Base-by-base conservation (phyloP, 352 stramenopile genomes). In the Ochromonadaceae sp. region DNA sequence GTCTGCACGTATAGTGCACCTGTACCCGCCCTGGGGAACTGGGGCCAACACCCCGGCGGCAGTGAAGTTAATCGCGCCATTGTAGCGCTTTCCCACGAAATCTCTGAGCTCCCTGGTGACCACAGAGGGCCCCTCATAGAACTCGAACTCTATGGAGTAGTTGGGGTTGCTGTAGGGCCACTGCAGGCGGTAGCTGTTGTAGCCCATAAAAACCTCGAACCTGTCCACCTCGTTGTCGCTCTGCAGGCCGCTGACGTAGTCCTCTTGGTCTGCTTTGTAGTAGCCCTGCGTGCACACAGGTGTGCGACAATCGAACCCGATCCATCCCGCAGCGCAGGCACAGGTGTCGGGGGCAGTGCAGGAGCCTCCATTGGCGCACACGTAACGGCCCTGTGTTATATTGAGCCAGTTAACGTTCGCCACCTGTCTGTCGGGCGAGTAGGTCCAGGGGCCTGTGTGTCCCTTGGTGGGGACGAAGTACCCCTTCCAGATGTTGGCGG, bases 291-390 rank as follows among this genome's bases (percentile, higher is more conserved):
- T 74, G 66, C 88, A 96, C 20, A 96, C 74, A 10, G 90, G 90
- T 42, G 84, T 93, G 31, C 90, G 83, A 74, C 91, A 98, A 72
- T 98, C 91, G 67, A 98, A 98, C 44, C 91, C 91, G 17, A 81
- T 73, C 89, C 90, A 98, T 14, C 90, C 90, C 1, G 71, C 49
- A 0, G 81, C 75, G 59, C 91, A 98, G 50, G 78, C 70, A 72
- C 91, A 98, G 0, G 93, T 75, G 46, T 87, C 88, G 5, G 90
- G 88, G 10, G 81, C 67, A 0, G 90, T 68, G 73, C 91, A 98
- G 36, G 71, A 81, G 5, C 91, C 91, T 32, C 81, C 81, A 68
- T 98, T 95, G 3, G 88, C 88, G 74, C 91, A 98, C 26, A 86
- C 83, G 68, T 96, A 98, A 4, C 84, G 74, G 4, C 90, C 90